Conservation (phyloP, 768 basidiomycete species). For the Nidula microcarpa region DNA sequence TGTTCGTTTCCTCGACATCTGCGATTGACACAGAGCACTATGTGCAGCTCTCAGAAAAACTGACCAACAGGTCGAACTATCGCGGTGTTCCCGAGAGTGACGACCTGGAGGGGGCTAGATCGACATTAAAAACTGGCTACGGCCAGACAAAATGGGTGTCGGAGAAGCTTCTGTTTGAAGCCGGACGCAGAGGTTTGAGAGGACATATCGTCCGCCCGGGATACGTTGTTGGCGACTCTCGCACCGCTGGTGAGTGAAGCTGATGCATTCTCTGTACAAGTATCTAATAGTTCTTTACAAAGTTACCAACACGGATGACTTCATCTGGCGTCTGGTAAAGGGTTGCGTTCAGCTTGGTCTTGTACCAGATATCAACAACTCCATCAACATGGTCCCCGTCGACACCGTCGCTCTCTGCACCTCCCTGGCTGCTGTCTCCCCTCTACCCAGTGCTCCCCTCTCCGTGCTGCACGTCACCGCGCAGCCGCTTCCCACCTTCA, state of each 20-base stretch:
- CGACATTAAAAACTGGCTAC: constrained; percentile 82
- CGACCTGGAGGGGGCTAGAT: constrained; percentile 80
- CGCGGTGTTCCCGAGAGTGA: constrained; percentile 85
- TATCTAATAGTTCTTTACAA: background rate
- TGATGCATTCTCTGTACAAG: background rate
- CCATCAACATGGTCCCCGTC: constrained; percentile 97
- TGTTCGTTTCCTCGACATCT: constrained; percentile 96
- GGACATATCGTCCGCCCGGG: constrained; percentile 91
- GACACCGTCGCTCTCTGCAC: constrained; percentile 90
- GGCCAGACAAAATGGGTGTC: constrained; percentile 99
- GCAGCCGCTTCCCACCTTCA: constrained; percentile 84
- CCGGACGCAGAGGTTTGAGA: constrained; percentile 77
- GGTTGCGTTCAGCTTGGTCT: constrained; percentile 98
- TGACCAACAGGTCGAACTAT: constrained; percentile 37
- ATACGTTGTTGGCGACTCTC: constrained; percentile 93
- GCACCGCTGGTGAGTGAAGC: constrained; percentile 66
- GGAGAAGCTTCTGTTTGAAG: constrained; percentile 91
- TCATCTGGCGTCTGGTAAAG: constrained; percentile 97
- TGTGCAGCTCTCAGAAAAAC: constrained; percentile 77
- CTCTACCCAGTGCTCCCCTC: constrained; percentile 41
- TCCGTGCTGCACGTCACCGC: constrained; percentile 85
- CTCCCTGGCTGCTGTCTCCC: constrained; percentile 65
- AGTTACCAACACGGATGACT: constrained; percentile 99
- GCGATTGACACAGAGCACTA: constrained; percentile 91
- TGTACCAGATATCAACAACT: constrained; percentile 96